These are phyloP conservation scores for Atractiella rhizophila DNA, from an alignment of 768 basidiomycete species.

Conservation along the genomic window DNA sequence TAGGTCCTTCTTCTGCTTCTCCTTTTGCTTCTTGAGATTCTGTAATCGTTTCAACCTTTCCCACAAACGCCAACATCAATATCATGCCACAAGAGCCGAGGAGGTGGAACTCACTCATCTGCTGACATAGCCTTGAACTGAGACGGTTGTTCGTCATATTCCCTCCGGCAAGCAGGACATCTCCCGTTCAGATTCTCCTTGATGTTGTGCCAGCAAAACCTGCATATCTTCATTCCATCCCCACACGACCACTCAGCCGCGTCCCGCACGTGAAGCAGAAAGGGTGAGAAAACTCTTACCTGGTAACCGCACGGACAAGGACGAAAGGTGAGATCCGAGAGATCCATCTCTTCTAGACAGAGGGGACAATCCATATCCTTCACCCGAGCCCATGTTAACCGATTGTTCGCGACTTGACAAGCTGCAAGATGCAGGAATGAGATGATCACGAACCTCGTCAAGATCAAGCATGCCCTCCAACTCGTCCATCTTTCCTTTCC, in stretches of 20 bases:
- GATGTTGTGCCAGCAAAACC: conserved; percentile 98
- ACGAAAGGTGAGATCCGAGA: conserved; percentile 96
- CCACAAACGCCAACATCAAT: conserved; percentile 1
- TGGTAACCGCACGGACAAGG: conserved; percentile 98
- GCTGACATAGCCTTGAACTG: conserved; percentile 86
- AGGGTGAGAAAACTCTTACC: conserved; percentile 26
- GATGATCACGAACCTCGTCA: too few species aligned
- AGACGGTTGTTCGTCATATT: conserved; percentile 73
- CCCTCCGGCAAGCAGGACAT: conserved; percentile 82
- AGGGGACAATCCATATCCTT: conserved; percentile 95
- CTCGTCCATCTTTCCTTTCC: too few species aligned
- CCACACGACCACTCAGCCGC: too few species aligned
- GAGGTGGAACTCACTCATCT: conserved; percentile 50
- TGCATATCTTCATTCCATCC: conserved; percentile 51
- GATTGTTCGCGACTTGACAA: too few species aligned
- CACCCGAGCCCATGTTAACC: too few species aligned
- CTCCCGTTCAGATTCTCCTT: conserved; percentile 81
- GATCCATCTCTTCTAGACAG: conserved; percentile 95
- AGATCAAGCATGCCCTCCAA: too few species aligned
- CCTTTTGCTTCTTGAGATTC: conserved; percentile 66
- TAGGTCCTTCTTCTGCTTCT: conserved; percentile 84
- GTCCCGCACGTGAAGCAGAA: too few species aligned
- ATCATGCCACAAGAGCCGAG: conserved; percentile 3
- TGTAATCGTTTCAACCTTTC: conserved; percentile 76
- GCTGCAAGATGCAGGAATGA: too few species aligned